These are phyloP conservation scores for Thraustotheca clavata DNA, from an alignment of 352 stramenopile genomes.

Conservation along the genomic window DNA sequence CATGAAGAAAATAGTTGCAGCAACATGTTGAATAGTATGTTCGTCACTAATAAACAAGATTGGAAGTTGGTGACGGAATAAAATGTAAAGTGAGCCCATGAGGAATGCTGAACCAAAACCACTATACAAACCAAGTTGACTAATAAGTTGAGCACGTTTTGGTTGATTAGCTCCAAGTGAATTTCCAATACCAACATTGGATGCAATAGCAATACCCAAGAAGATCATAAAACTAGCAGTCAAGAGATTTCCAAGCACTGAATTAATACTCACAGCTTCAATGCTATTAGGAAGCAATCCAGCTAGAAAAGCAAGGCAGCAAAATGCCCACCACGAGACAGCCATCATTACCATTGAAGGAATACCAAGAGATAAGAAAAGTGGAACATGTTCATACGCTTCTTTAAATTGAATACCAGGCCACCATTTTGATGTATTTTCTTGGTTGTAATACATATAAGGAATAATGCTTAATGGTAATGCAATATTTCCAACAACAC, in stretches of 20 bases:
- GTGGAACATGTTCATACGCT: slow-evolving; percentile 33
- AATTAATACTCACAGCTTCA: slow-evolving; percentile 56
- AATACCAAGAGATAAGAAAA: slow-evolving; percentile 57
- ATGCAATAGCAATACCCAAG: slow-evolving; percentile 46
- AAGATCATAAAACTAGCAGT: slow-evolving; percentile 71
- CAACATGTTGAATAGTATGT: slow-evolving; percentile 26
- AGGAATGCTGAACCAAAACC: slow-evolving; percentile 30
- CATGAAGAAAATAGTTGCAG: slow-evolving; percentile 44
- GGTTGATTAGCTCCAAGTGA: slow-evolving; percentile 54
- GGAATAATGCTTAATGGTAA: slow-evolving; percentile 51
- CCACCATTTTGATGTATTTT: slow-evolving; percentile 46
- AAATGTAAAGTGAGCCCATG: slow-evolving; percentile 32
- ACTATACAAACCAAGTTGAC: slow-evolving; percentile 31
- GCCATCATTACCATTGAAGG: slow-evolving; percentile 52
- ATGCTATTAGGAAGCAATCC: slow-evolving; percentile 50
- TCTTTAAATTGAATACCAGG: slow-evolving; percentile 47
- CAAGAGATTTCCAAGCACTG: slow-evolving; percentile 60
- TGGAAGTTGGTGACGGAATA: slow-evolving; percentile 34
- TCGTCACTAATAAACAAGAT: slow-evolving; percentile 28
- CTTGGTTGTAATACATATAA: slow-evolving; percentile 52
- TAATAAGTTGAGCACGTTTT: slow-evolving; percentile 40
- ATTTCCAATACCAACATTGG: slow-evolving; percentile 68
- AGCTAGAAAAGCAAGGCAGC: slow-evolving; percentile 60
- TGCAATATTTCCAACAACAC: slow-evolving; percentile 43
- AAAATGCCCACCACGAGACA: slow-evolving; percentile 75